Percentiles rank a stretch among this genome's conserved stretches.
Conservation (phyloP, 176 grass and related monocot species). For the Puya raimondii region DNA sequence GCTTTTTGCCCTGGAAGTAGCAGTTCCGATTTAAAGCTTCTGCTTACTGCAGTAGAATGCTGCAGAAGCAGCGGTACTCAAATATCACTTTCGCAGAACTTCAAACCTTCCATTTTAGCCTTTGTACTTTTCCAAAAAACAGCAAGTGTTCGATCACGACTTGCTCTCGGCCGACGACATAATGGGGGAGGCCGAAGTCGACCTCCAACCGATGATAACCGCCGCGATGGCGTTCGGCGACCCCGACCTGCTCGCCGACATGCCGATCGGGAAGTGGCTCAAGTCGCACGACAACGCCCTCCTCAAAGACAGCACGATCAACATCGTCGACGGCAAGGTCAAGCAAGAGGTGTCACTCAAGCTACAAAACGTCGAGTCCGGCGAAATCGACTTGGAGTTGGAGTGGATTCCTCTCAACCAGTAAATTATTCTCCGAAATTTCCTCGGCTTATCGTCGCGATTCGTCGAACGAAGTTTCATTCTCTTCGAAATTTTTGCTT, state of each 20-base stretch:
- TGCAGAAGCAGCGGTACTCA: no score
- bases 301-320: conserved; percentile 37
- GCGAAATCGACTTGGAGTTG: conserved; percentile 51
- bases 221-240: conserved; percentile 48
- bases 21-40: no score
- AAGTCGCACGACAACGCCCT: conserved; percentile 54
- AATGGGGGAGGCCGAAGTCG: conserved; percentile 74
- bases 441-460: neutral
- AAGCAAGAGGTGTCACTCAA: conserved; percentile 50
- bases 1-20: no score
- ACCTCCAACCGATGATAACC: conserved; percentile 61
- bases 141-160: conserved; percentile 76
- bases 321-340: conserved; percentile 47
- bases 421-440: conserved; percentile 1
- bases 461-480: no score
- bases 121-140: conserved; percentile 1
- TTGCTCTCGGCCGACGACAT: conserved; percentile 48
- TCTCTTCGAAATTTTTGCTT: no score
- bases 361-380: conserved; percentile 58
- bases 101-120: no score
- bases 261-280: conserved; percentile 72
- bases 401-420: conserved; percentile 65
- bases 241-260: conserved; percentile 35
- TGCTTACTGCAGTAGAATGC: no score
- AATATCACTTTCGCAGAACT: no score